These are phyloP conservation scores for Hondaea fermentalgiana DNA, from an alignment of 108 stramenopile species.

Conservation along the genomic window DNA sequence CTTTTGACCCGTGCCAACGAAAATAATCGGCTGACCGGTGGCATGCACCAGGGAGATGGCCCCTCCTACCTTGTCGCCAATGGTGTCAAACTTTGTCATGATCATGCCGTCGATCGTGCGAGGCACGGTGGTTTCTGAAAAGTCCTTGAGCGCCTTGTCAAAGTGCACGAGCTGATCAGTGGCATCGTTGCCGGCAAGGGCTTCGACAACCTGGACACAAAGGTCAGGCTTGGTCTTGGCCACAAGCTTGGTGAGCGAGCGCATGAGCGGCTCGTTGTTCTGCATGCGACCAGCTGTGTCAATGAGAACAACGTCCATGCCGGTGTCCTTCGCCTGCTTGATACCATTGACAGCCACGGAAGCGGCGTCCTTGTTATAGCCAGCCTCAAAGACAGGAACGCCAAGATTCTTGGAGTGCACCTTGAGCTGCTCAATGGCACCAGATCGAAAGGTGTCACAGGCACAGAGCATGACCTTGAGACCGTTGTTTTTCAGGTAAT, in stretches of 20 bases:
- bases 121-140: neutral
- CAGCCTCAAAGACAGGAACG: constrained; percentile 80
- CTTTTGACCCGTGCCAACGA: constrained; percentile 94
- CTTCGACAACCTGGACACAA: constrained; percentile 87
- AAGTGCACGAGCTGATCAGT: constrained; percentile 89
- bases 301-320: constrained; percentile 81
- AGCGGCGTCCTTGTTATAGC: constrained; percentile 85
- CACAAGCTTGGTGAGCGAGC: constrained; percentile 79
- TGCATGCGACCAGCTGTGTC: constrained; percentile 97
- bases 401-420: constrained; percentile 79
- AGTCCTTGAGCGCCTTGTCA: constrained; percentile 65
- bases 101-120: constrained; percentile 85
- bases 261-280: constrained; percentile 92
- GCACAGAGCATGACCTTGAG: constrained; percentile 61
- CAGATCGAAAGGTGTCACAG: constrained; percentile 93
- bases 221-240: constrained; percentile 78
- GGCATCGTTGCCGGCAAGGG: constrained; percentile 92
- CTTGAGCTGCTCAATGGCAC: constrained; percentile 89
- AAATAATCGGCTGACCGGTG: constrained; percentile 85
- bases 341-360: constrained; percentile 77
- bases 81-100: constrained; percentile 94
- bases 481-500: constrained; percentile 53
- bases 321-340: constrained; percentile 63
- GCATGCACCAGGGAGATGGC: constrained; percentile 85
- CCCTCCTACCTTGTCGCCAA: constrained; percentile 95